These are phyloP conservation scores for Dicorynia guianensis DNA, from an alignment of 306 rosid genomes.

Conservation along the genomic window DNA sequence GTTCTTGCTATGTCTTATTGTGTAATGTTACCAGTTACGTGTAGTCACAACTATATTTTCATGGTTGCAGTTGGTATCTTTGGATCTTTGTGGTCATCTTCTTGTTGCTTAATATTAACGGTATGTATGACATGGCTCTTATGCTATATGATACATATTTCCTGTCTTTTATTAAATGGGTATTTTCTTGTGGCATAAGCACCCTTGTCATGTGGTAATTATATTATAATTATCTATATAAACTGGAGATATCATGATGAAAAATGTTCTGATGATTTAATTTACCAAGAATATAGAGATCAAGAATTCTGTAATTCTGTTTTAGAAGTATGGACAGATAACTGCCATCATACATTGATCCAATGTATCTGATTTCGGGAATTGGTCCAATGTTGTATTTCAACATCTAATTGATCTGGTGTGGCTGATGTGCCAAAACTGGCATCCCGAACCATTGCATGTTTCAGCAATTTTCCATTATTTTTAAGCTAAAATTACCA, in stretches of 20 bases:
- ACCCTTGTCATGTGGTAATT: background rate
- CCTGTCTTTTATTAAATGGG: background rate
- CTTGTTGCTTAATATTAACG: slow-evolving; percentile 76
- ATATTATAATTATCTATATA: background rate
- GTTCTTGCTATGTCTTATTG: background rate
- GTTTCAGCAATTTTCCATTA: background rate
- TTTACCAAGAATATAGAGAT: background rate
- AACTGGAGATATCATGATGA: background rate
- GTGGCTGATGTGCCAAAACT: slow-evolving; percentile 17
- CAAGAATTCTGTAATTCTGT: background rate
- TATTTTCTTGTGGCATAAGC: background rate
- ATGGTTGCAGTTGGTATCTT: slow-evolving; percentile 84
- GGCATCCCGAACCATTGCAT: slow-evolving; percentile 5
- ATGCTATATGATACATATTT: background rate
- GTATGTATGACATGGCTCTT: slow-evolving; percentile 46
- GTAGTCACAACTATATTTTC: slow-evolving; percentile 35
- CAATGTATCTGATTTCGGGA: background rate
- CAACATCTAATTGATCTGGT: slow-evolving; percentile 31
- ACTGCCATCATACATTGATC: too few species aligned
- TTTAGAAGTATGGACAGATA: background rate
- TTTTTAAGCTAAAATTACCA: slow-evolving; percentile 33
- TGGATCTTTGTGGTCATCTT: slow-evolving; percentile 88
- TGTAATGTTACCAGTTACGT: slow-evolving; percentile 15
- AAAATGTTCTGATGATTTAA: background rate
- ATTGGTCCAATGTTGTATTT: background rate